Evolutionary conservation across 2,329 filamentous ascomycete genomes (phyloP).

Genomic region (Elsinoe australis): DNA sequence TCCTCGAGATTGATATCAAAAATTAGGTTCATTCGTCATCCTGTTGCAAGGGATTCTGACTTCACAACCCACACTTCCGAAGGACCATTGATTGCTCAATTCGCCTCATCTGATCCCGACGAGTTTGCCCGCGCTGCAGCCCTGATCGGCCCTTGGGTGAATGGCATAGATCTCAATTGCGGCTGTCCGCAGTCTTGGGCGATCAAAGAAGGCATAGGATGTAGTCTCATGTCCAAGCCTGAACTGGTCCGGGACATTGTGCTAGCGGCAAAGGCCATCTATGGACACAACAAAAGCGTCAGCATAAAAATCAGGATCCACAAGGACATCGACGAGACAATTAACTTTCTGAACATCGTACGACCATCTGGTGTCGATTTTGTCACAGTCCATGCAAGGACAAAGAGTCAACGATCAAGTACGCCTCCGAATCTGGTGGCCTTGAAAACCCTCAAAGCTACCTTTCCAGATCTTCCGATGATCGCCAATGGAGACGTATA

Average conservation of each 20-base stretch:
- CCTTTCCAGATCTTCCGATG: constrained; percentile 50
- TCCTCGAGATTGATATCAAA: too few species aligned
- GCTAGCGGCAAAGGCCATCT: constrained; percentile 45
- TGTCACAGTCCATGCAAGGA: constrained; percentile 63
- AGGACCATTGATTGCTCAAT: constrained; percentile 58
- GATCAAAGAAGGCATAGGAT: constrained; percentile 59
- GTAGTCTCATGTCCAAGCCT: constrained; percentile 59
- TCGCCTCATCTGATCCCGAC: constrained; percentile 54
- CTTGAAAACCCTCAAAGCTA: constrained; percentile 47
- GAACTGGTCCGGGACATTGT: constrained; percentile 62
- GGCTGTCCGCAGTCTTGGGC: constrained; percentile 68
- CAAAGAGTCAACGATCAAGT: constrained; percentile 52
- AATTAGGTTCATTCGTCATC: constrained; percentile 27
- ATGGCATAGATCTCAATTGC: constrained; percentile 64
- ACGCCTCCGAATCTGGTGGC: constrained; percentile 55
- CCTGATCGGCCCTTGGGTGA: constrained; percentile 54
- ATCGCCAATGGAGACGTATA: constrained; percentile 65
- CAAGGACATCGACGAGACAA: constrained; percentile 43
- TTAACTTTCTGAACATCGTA: constrained; percentile 57
- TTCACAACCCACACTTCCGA: constrained; percentile 47
- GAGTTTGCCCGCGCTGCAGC: constrained; percentile 57
- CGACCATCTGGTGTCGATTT: constrained; percentile 57
- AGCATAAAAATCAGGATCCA: constrained; percentile 66
- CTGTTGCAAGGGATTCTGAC: constrained; percentile 48
- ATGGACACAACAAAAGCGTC: constrained; percentile 49